phyloP scores from a whole-genome alignment of 1,139 yeast genomes.

The Scheffersomyces parashehatae region DNA sequence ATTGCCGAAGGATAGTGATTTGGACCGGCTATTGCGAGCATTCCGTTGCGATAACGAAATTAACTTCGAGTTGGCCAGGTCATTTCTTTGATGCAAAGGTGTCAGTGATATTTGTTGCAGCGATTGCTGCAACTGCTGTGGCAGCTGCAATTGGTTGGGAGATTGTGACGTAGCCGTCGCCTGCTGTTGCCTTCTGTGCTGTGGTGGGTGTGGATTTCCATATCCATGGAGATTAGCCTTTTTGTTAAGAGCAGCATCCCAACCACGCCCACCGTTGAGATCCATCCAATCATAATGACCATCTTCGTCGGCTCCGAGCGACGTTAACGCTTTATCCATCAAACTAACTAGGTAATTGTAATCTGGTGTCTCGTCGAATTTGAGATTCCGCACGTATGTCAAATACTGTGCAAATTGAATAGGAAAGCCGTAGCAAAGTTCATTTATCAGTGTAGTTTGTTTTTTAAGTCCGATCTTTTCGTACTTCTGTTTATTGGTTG shows the following conservation, averaged over 20 bases:
- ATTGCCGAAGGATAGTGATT: constrained; percentile 21
- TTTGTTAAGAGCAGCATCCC: constrained; percentile 78
- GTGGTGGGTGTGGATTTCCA: constrained; percentile 71
- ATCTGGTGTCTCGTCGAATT: constrained; percentile 78
- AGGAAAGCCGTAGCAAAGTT: constrained; percentile 69
- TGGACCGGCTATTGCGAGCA: constrained; percentile 9
- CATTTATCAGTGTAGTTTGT: constrained; percentile 67
- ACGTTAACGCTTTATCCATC: constrained; percentile 44
- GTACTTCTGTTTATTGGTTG: constrained; percentile 78
- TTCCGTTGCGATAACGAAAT: not conserved
- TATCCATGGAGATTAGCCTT: constrained; percentile 82
- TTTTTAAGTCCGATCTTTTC: constrained; percentile 82
- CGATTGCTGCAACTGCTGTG: constrained; percentile 7
- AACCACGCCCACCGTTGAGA: constrained; percentile 75
- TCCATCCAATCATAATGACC: constrained; percentile 87
- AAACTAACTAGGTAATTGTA: constrained; percentile 50
- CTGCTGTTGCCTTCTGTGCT: constrained; percentile 44
- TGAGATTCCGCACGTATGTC: constrained; percentile 67
- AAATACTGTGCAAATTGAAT: constrained; percentile 77
- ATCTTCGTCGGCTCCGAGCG: constrained; percentile 40
- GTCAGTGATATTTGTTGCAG: constrained; percentile 6
- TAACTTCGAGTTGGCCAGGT: constrained; percentile 8
- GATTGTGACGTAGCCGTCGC: constrained; percentile 30
- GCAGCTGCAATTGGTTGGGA: constrained; percentile 24
- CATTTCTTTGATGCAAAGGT: constrained; percentile 7